A percentile compares a stretch with the other conserved stretches of the same genome.
Evolutionary conservation across 2,329 filamentous ascomycete species (phyloP).

Genomic region (Phyllosticta citrichinensis): DNA sequence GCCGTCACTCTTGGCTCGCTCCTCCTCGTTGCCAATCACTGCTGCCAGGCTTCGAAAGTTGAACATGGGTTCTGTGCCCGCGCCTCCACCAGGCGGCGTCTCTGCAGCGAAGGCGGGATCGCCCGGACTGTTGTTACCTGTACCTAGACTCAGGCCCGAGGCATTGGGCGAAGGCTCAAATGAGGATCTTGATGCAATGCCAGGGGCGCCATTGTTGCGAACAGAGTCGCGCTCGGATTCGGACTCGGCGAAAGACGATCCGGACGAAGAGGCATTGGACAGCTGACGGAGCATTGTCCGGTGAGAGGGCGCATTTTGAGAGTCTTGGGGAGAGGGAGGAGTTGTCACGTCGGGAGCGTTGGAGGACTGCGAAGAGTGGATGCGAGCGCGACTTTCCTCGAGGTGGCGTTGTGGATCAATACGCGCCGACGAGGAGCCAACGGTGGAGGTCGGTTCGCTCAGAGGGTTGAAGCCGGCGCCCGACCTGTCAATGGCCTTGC

Average conservation of each 20-base stretch:
- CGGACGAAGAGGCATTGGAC: conserved; percentile 76
- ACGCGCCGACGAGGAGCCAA: conserved; percentile 18
- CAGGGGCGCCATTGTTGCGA: conserved; percentile 17
- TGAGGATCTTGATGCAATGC: conserved; percentile 31
- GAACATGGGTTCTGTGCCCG: conserved; percentile 67
- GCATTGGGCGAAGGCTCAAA: conserved; percentile 42
- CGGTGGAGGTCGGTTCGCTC: conserved; percentile 30
- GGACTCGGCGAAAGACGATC: conserved; percentile 55
- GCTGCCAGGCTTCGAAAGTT: conserved; percentile 84
- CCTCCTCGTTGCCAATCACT: conserved; percentile 45
- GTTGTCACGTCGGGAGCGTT: conserved; percentile 17
- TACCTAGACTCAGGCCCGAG: conserved; percentile 35
- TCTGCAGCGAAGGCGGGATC: conserved; percentile 37
- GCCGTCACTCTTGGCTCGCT: conserved; percentile 1
- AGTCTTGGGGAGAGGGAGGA: conserved; percentile 34
- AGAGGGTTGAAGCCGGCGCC: conserved; percentile 32
- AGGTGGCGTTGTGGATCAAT: conserved; percentile 35
- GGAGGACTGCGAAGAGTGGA: conserved; percentile 13
- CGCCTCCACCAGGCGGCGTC: conserved; percentile 41
- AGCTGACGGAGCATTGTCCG: conserved; percentile 70
- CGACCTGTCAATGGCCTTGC: conserved; percentile 37
- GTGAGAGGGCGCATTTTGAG: conserved; percentile 27
- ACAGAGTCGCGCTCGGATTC: conserved; percentile 24
- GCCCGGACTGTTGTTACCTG: conserved; percentile 35
- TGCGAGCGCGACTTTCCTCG: conserved; percentile 34